Evolutionary conservation across 116 monocot species (phyloP).

Genomic region (Zostera marina): DNA sequence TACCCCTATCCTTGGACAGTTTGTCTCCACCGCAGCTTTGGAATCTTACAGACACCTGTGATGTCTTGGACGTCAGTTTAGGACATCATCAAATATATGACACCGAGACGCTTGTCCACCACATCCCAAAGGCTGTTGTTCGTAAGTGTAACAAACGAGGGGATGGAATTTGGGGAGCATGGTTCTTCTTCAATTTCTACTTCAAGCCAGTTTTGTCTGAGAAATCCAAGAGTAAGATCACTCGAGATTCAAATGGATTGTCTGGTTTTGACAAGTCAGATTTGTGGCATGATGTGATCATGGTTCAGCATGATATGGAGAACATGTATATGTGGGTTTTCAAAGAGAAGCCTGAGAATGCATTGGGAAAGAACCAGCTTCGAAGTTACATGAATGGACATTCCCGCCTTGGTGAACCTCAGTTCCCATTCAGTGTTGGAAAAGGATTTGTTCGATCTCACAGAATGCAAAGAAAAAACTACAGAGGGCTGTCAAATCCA

Average conservation of each 20-base stretch:
- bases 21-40: conserved; percentile 34
- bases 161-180: conserved; percentile 81
- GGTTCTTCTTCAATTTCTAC: conserved; percentile 90
- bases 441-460: conserved; percentile 52
- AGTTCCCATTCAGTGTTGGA: conserved; percentile 47
- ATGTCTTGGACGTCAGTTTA: conserved; percentile 48
- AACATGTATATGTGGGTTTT: conserved; percentile 95
- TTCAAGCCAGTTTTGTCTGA: conserved; percentile 63
- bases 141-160: conserved; percentile 54
- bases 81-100: conserved; percentile 43
- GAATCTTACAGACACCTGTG: conserved; percentile 26
- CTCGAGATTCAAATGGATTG: conserved; percentile 22
- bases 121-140: conserved; percentile 26
- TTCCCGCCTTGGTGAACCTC: conserved; percentile 45
- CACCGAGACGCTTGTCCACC: conserved; percentile 20
- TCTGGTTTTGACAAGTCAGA: conserved; percentile 61
- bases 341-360: conserved; percentile 71
- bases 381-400: conserved; percentile 83
- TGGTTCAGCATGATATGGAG: conserved; percentile 93
- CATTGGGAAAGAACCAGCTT: conserved; percentile 79
- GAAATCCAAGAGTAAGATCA: conserved; percentile 58
- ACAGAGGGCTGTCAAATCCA: conserved; percentile 47
- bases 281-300: conserved; percentile 47
- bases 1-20: conserved; percentile 40
- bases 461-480: conserved; percentile 54